A percentile compares a stretch with the other conserved stretches of the same genome.
These are phyloP conservation scores for Ophiocordyceps camponoti-floridani DNA, from an alignment of 2,329 filamentous ascomycete genomes.

Conservation along the genomic window DNA sequence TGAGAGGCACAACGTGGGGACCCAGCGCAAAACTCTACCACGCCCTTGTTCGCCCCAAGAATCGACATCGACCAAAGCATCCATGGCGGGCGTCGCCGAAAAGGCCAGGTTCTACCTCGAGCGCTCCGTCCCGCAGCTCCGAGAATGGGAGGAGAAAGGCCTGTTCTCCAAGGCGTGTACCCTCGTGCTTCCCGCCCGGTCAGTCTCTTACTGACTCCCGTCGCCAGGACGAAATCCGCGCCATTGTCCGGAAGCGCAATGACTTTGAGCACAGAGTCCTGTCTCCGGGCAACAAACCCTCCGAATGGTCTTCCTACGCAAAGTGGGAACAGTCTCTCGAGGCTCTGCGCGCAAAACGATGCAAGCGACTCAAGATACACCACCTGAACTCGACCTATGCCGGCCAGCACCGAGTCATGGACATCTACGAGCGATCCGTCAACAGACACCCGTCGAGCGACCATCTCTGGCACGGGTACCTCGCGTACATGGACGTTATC, in stretches of 20 bases:
- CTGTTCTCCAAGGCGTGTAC: constrained; percentile 60
- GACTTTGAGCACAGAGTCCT: constrained; percentile 87
- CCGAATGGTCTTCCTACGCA: constrained; percentile 73
- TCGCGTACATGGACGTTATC: constrained; percentile 58
- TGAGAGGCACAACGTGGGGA: background rate
- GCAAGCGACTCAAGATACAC: constrained; percentile 63
- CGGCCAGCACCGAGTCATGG: constrained; percentile 70
- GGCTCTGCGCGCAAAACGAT: constrained; percentile 62
- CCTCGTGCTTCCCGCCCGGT: constrained; percentile 1
- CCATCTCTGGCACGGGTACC: constrained; percentile 76
- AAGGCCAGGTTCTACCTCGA: constrained; percentile 94
- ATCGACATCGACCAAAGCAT: background rate
- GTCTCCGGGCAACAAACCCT: constrained; percentile 55
- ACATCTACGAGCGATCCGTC: constrained; percentile 75
- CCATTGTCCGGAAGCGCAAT: constrained; percentile 77
- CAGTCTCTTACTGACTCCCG: background rate
- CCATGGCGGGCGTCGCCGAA: constrained; percentile 71
- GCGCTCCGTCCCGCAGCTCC: constrained; percentile 77
- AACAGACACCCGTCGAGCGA: constrained; percentile 68
- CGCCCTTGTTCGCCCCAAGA: background rate
- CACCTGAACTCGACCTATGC: constrained; percentile 44
- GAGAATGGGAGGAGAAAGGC: constrained; percentile 79
- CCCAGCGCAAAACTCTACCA: background rate
- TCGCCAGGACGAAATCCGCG: constrained; percentile 65
- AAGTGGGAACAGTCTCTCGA: constrained; percentile 56